Percentiles rank a stretch among this genome's conserved stretches.
These are phyloP conservation scores for Carex kokanica DNA, from an alignment of 176 grass and related monocot species.

Conservation along the genomic window DNA sequence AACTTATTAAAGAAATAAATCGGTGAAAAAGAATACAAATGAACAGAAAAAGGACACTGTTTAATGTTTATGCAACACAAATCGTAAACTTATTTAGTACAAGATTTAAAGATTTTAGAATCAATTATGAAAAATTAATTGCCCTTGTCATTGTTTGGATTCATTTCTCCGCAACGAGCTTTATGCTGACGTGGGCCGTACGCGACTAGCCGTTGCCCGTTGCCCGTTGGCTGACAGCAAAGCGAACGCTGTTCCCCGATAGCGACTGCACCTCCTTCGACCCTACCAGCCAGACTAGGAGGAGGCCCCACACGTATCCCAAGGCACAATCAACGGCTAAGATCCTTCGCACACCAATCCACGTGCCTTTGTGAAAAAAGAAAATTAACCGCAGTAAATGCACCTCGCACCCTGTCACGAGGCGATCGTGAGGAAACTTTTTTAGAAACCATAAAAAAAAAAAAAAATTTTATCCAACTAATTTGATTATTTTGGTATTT, in stretches of 20 bases:
- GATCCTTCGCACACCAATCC: background rate
- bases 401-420: background rate
- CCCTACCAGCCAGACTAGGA: no score
- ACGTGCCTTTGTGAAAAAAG: background rate
- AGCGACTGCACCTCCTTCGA: background rate
- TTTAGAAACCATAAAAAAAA: no score
- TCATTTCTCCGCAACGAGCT: background rate
- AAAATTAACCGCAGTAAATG: slow-evolving; percentile 6
- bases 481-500: no score
- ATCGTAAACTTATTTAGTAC: background rate
- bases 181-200: slow-evolving; percentile 3
- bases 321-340: background rate
- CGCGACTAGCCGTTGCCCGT: slow-evolving; percentile 6
- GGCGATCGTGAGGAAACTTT: background rate
- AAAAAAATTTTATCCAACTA: no score
- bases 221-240: slow-evolving; percentile 18
- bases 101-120: background rate
- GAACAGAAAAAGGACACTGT: no score
- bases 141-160: background rate
- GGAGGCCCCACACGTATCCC: background rate
- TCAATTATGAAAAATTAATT: background rate
- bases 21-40: no score
- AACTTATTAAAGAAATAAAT: no score
- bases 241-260: background rate
- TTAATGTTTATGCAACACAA: no score